These are phyloP conservation scores for Fusarium buxicola DNA, from an alignment of 2,329 filamentous ascomycete species.

Conservation along the genomic window DNA sequence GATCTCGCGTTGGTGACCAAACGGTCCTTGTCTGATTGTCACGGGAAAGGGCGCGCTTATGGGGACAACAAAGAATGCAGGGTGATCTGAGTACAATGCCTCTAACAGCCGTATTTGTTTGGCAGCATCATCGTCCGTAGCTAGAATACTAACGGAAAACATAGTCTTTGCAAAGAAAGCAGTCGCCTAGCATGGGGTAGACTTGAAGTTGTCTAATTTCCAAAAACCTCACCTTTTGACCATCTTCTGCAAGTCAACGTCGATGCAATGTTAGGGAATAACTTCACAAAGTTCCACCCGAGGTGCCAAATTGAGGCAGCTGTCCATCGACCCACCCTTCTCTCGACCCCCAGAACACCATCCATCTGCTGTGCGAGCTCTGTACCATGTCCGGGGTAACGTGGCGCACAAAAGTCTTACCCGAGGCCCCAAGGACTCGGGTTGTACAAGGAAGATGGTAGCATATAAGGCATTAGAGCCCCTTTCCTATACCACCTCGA, in stretches of 20 bases:
- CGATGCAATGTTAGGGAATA: not conserved
- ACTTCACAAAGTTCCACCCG: conserved; percentile 13
- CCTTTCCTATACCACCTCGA: not conserved
- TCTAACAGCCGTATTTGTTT: not conserved
- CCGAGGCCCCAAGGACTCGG: not conserved
- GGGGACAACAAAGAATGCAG: conserved; percentile 8
- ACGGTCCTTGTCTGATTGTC: conserved; percentile 1
- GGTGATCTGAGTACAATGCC: not conserved
- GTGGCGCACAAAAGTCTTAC: not conserved
- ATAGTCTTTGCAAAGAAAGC: not conserved
- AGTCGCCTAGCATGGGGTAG: not conserved
- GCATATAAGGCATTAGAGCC: conserved; percentile 20
- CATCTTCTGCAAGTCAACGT: not conserved
- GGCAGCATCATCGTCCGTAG: not conserved
- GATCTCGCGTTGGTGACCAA: conserved; percentile 7
- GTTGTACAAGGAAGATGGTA: not conserved
- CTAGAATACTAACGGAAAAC: not conserved
- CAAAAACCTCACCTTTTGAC: not conserved
- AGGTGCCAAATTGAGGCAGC: not conserved
- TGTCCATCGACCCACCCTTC: conserved; percentile 13
- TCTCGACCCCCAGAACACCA: conserved; percentile 22
- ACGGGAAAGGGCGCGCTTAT: not conserved
- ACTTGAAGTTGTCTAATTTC: not conserved
- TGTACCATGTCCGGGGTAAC: conserved; percentile 14
- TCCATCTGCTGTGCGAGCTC: conserved; percentile 7